phyloP scores from a whole-genome alignment of 2,329 filamentous ascomycete genomes.

The Ambrosiella xylebori region DNA sequence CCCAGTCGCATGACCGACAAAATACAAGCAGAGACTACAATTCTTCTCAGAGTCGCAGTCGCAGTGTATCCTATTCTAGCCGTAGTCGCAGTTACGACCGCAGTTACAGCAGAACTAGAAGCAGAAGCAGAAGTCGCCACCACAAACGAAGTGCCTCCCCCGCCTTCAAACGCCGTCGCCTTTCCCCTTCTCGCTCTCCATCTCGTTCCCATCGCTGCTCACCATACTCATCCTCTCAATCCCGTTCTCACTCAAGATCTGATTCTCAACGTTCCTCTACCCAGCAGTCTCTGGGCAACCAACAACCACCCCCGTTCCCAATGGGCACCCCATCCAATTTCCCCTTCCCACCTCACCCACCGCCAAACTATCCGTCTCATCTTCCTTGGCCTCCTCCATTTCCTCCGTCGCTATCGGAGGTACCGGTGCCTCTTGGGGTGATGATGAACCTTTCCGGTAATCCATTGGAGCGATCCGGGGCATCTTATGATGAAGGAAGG shows the following conservation, averaged over 20 bases:
- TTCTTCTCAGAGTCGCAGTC: background rate
- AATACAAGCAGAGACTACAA: background rate
- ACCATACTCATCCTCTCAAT: conserved; percentile 14
- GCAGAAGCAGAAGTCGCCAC: conserved; percentile 6
- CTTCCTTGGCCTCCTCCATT: conserved; percentile 22
- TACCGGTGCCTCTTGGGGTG: conserved; percentile 1
- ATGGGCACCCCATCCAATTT: background rate
- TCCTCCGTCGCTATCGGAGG: conserved; percentile 20
- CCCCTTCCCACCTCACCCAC: conserved; percentile 16
- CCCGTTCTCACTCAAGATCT: conserved; percentile 9
- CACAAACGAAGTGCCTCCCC: conserved; percentile 14
- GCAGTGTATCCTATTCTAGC: background rate
- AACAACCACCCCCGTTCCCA: conserved; percentile 17
- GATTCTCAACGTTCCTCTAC: conserved; percentile 21
- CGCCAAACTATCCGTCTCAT: conserved; percentile 3
- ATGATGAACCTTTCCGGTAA: too few species aligned
- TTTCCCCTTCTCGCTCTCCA: conserved; percentile 15
- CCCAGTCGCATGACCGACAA: conserved; percentile 18
- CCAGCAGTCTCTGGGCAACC: background rate
- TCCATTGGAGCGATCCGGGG: too few species aligned
- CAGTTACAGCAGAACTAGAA: background rate
- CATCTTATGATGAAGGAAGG: too few species aligned
- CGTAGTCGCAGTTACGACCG: background rate
- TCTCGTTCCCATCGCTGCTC: conserved; percentile 15
- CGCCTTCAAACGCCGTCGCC: background rate